Conservation (phyloP, 2,329 filamentous ascomycete genomes). For the Colletotrichum higginsianum region DNA sequence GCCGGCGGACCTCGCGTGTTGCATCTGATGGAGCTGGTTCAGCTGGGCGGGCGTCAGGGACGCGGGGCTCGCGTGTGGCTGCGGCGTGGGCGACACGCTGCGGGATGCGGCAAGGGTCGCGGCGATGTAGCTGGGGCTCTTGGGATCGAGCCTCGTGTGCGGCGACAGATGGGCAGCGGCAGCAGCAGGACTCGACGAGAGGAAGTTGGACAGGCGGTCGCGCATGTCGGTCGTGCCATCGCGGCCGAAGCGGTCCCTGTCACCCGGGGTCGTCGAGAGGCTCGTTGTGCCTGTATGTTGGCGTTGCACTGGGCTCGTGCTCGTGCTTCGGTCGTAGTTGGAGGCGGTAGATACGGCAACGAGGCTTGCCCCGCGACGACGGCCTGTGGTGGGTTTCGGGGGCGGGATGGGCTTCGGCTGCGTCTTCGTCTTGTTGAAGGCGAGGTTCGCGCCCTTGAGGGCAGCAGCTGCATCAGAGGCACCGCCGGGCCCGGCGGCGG, state of each 20-base stretch:
- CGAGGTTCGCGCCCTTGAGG: conserved; percentile 68
- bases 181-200: conserved; percentile 39
- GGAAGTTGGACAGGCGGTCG: conserved; percentile 48
- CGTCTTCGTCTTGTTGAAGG: conserved; percentile 61
- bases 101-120: conserved; percentile 65
- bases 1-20: conserved; percentile 35
- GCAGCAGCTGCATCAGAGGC: conserved; percentile 58
- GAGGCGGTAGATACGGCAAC: conserved; percentile 61
- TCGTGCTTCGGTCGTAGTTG: conserved; percentile 49
- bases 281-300: conserved; percentile 58
- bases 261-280: conserved; percentile 41
- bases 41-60: conserved; percentile 36
- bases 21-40: conserved; percentile 36
- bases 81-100: conserved; percentile 42
- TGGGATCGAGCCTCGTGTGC: conserved; percentile 53
- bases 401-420: conserved; percentile 41
- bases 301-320: conserved; percentile 46
- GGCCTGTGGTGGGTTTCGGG: conserved; percentile 17
- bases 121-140: conserved; percentile 73
- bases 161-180: conserved; percentile 37
- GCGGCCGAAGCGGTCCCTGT: conserved; percentile 37
- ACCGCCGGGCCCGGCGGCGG: conserved; percentile 45
- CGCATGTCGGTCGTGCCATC: conserved; percentile 40
- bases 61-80: conserved; percentile 31
- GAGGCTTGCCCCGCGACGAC: conserved; percentile 47